Percentiles rank a stretch among this genome's conserved stretches.
phyloP scores from a whole-genome alignment of 2,329 filamentous ascomycete species.

The Sclerotinia borealis region DNA sequence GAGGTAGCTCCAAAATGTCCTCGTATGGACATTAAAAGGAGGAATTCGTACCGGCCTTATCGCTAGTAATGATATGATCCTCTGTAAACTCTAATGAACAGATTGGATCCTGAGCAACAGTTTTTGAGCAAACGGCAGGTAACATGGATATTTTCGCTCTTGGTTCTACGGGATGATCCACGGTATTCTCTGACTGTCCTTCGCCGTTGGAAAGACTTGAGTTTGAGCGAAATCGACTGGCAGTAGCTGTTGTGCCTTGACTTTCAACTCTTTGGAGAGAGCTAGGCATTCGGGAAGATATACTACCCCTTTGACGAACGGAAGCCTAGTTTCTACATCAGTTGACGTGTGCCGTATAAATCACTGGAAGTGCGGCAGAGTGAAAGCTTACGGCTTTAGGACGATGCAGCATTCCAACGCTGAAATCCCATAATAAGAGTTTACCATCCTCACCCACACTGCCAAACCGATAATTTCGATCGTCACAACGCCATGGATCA shows the following conservation, averaged over 20 bases:
- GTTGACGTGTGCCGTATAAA: slow-evolving; percentile 11
- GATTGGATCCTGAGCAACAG: slow-evolving; percentile 77
- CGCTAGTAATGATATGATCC: slow-evolving; percentile 86
- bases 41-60: slow-evolving; percentile 68
- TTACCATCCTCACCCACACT: slow-evolving; percentile 93
- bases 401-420: slow-evolving; percentile 88
- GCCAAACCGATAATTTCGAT: slow-evolving; percentile 90
- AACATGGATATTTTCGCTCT: slow-evolving; percentile 76
- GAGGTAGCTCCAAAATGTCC: background rate
- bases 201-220: slow-evolving; percentile 54
- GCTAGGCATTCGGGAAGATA: slow-evolving; percentile 45
- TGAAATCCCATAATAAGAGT: slow-evolving; percentile 94
- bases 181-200: slow-evolving; percentile 49
- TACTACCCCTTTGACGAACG: slow-evolving; percentile 46
- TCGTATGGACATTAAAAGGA: background rate
- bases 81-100: slow-evolving; percentile 93
- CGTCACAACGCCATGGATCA: slow-evolving; percentile 95
- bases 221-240: slow-evolving; percentile 61
- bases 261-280: slow-evolving; percentile 54
- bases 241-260: slow-evolving; percentile 44
- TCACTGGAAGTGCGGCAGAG: slow-evolving; percentile 19
- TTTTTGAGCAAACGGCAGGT: slow-evolving; percentile 72
- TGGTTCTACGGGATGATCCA: slow-evolving; percentile 79
- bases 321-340: slow-evolving; percentile 39
- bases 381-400: slow-evolving; percentile 66